Base-by-base conservation (phyloP, 345 rosid genomes). In the Jatropha curcas region DNA sequence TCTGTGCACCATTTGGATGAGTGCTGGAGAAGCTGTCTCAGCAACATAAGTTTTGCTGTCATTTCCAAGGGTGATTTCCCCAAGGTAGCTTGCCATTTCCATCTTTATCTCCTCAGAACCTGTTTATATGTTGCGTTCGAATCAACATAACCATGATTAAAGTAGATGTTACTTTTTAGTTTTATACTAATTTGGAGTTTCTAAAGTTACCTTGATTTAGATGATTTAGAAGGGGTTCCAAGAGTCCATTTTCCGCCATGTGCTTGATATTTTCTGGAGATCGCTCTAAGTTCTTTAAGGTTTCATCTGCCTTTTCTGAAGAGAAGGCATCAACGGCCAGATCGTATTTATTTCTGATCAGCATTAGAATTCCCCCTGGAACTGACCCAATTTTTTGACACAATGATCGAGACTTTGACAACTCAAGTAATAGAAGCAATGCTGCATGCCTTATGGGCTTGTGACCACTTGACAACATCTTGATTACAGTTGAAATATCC, bases 161-260 rank as follows among this genome's bases (percentile, higher is more conserved):
- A 48, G n/a, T n/a, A n/a, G n/a, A n/a, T n/a, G n/a, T n/a, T n/a
- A n/a, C n/a, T n/a, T n/a, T n/a, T n/a, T n/a, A 41, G 7, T 22
- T 48, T 19, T 8, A 41, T 16, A 41, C 45, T 41, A 41, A 7
- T 46, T 19, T 8, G 67, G 71, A 41, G 63, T 63, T 12, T 24
- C 9, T 24, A 34, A 50, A 48, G 43, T 71, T 80, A 94, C 98
- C 97, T 90, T 84, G 82, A 48, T 65, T 72, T 27, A 94, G 92
- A 84, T 89, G 93, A 58, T 58, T 73, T 71, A 92, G 74, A 77
- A 94, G 96, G 50, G 98, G 98, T 70, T 89, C 93, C 79, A 92
- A 58, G 17, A 85, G 76, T 34, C 97, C 98, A 79, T 84, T 87
- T 81, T 94, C 98, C 8, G 97, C 98, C 98, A 94, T 94, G 66